phyloP scores from a whole-genome alignment of 495 filamentous ascomycete genomes.

The Podospora appendiculata region DNA sequence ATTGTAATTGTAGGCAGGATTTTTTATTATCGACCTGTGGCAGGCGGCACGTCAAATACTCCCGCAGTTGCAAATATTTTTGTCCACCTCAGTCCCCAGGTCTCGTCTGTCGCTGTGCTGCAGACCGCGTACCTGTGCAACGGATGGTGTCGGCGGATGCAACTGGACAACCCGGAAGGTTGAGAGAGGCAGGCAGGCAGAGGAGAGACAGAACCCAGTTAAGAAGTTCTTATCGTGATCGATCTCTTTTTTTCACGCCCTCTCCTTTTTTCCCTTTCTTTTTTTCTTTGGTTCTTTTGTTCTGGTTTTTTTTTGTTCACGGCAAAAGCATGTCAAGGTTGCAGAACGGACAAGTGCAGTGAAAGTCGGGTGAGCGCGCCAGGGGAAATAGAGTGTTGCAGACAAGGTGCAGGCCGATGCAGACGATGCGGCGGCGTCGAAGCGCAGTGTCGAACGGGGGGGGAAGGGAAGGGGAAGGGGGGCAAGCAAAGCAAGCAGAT shows the following conservation, averaged over 20 bases:
- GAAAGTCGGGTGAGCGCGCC: conserved; percentile 6
- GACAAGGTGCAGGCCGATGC: conserved; percentile 10
- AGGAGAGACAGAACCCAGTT: neutral
- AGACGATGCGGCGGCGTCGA: conserved; percentile 6
- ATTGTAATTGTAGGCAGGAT: conserved; percentile 2
- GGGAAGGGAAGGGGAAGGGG: neutral
- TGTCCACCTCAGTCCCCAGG: no score
- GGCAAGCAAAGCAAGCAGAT: neutral
- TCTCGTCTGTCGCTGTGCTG: neutral
- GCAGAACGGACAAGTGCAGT: neutral
- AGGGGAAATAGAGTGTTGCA: conserved; percentile 9
- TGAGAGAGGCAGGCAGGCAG: no score
- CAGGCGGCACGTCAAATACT: conserved; percentile 9
- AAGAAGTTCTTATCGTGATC: no score
- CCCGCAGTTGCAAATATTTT: conserved; percentile 11
- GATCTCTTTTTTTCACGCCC: no score
- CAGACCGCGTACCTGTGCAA: neutral
- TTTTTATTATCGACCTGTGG: no score
- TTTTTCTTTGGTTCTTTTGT: neutral
- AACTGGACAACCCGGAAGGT: neutral
- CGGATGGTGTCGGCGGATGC: neutral
- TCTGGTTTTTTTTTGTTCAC: neutral
- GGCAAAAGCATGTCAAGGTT: conserved; percentile 1
- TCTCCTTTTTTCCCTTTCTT: no score
- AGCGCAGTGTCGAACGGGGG: conserved; percentile 12